Percentiles rank a stretch among this genome's conserved stretches.
These are phyloP conservation scores for Epichloe glyceriae DNA, from an alignment of 2,329 filamentous ascomycete species.

Conservation along the genomic window DNA sequence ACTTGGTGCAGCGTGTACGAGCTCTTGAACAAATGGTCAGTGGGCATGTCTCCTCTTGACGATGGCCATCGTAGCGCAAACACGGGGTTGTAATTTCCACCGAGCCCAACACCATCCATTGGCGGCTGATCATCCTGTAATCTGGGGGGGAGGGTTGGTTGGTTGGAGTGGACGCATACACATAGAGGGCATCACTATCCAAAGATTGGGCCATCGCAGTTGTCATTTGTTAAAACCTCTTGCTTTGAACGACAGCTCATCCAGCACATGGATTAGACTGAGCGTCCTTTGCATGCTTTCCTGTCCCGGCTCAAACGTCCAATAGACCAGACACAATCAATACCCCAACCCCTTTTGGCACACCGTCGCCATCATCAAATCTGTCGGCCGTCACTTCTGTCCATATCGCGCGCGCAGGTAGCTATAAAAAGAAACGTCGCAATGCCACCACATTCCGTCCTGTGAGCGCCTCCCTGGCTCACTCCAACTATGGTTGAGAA, in stretches of 20 bases:
- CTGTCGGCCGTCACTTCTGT: conserved; percentile 7
- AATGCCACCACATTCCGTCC: conserved; percentile 1
- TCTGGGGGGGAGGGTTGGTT: neutral
- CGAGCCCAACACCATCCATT: neutral
- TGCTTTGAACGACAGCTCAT: neutral
- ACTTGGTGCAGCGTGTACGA: conserved; percentile 62
- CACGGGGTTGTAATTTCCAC: neutral
- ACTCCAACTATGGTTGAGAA: neutral
- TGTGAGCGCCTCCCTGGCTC: neutral
- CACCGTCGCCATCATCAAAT: conserved; percentile 8
- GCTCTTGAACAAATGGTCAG: conserved; percentile 30
- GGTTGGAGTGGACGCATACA: neutral
- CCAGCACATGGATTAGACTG: neutral
- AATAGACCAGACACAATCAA: neutral
- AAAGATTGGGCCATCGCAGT: neutral
- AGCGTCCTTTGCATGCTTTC: neutral
- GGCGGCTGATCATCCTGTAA: neutral
- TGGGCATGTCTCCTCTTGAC: neutral
- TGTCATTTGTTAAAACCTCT: neutral
- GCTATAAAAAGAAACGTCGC: conserved; percentile 2
- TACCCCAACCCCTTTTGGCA: conserved; percentile 6
- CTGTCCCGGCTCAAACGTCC: neutral
- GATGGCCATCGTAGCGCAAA: neutral
- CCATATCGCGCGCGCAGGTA: conserved; percentile 6
- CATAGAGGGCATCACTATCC: neutral